Evolutionary conservation across 805 yeast species (phyloP), one percentile per base, ranked within the genome.

Genomic region (Blastobotrys parvus): DNA sequence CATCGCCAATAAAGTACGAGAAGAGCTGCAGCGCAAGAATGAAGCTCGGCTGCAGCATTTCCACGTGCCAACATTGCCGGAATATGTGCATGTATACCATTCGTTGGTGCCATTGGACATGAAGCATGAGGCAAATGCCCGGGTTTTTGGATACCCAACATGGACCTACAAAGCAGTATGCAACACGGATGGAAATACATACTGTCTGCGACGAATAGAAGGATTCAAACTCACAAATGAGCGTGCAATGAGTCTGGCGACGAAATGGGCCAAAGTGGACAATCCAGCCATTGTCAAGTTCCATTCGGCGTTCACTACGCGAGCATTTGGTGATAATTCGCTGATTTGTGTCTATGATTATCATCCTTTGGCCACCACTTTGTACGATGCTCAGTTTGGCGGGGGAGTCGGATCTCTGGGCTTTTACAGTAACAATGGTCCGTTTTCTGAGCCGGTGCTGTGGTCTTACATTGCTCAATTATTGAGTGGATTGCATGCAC

Each of bases 381-480:
- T 90, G 38, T 66, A 69, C 44, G 95, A 87, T 47, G 69, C 72
- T 16, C 92, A 86, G 64, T 69, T 78, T 51, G 67, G 70, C 38
- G 64, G 73, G 35, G 67, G 15, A 7, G 33, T 20, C 4, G 16
- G 25, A 4, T n/a, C 8, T 32, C 22, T 21, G 32, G 34, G 42
- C 22, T 13, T n/a, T n/a, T n/a, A n/a, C 18, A 23, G 25, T 16
- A 23, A 23, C 22, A 29, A 34, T 11, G 48, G 72, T 19, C 67
- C 84, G 2, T 77, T 34, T 22, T 17, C 81, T 0, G 88, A 81
- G 56, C 74, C 76, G 6, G 57, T 75, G 8, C 61, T 90, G 37
- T 87, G 97, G 96, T 64, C 67, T 27, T 85, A 87, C 53, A 61
- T 83, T 41, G 71, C 80, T 15, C 97, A 92, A 64, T 62, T 92